These are phyloP conservation scores for Penicillium sp. DNA, from an alignment of 2,329 filamentous ascomycete species.

Conservation along the genomic window DNA sequence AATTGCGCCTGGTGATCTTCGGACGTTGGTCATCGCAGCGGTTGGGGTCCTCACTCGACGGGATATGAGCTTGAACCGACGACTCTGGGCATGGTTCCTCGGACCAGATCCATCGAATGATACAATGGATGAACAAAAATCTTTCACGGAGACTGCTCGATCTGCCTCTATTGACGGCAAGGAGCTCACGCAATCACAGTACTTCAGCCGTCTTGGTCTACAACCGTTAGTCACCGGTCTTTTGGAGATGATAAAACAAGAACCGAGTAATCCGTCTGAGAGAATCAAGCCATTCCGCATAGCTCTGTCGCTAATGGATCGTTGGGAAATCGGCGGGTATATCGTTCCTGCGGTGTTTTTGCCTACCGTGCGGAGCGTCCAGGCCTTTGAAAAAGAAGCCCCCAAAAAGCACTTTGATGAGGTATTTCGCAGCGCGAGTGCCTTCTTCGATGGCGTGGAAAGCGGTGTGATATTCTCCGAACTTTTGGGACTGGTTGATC, in stretches of 20 bases:
- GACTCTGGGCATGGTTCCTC: constrained; percentile 94
- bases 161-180: constrained; percentile 35
- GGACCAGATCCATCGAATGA: constrained; percentile 63
- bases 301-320: constrained; percentile 93
- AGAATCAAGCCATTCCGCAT: constrained; percentile 83
- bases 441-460: constrained; percentile 97
- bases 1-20: constrained; percentile 70
- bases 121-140: constrained; percentile 29
- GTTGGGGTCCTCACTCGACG: constrained; percentile 81
- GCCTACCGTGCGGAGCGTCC: constrained; percentile 75
- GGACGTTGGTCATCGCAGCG: constrained; percentile 76
- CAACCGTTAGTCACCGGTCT: constrained; percentile 70
- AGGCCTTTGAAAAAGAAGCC: constrained; percentile 65
- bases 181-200: constrained; percentile 62
- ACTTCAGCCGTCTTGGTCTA: constrained; percentile 78
- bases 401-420: constrained; percentile 73
- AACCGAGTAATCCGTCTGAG: constrained; percentile 57
- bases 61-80: constrained; percentile 94
- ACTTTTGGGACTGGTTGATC: constrained; percentile 62
- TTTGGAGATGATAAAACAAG: constrained; percentile 67
- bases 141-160: constrained; percentile 28
- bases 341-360: constrained; percentile 87
- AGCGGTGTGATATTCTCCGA: constrained; percentile 89
- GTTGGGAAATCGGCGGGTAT: constrained; percentile 91
- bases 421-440: constrained; percentile 84